Percentiles rank a stretch among this genome's conserved stretches.
phyloP scores from a whole-genome alignment of 2,329 filamentous ascomycete genomes.

The Aspergillus sojae region DNA sequence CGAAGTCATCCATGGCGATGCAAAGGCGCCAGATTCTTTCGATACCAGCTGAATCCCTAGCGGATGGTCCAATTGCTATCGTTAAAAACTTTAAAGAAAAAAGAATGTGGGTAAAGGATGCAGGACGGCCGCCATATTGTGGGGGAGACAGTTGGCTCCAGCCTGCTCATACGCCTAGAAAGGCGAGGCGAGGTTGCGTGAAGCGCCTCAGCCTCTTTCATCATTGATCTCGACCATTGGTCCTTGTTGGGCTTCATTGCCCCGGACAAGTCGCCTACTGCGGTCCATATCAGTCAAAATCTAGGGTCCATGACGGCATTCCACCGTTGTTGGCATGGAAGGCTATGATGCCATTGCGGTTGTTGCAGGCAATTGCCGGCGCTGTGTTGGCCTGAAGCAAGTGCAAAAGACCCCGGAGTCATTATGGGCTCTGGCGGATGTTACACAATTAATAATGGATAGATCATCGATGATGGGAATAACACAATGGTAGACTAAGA shows the following conservation, averaged over 20 bases:
- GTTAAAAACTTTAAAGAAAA: neutral
- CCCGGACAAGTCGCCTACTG: neutral
- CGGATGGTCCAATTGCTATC: neutral
- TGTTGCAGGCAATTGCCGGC: neutral
- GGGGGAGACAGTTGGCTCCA: slow-evolving; percentile 4
- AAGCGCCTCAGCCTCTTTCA: slow-evolving; percentile 1
- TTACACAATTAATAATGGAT: neutral
- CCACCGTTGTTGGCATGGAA: neutral
- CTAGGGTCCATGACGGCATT: neutral
- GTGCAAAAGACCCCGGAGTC: neutral
- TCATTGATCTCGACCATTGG: neutral
- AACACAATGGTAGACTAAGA: neutral
- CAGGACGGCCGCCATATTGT: slow-evolving; percentile 1
- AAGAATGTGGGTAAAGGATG: neutral
- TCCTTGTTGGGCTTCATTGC: neutral
- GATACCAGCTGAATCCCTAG: neutral
- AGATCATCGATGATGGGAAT: neutral
- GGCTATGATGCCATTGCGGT: neutral
- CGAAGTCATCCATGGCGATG: neutral
- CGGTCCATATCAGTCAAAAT: neutral
- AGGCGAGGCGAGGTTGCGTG: neutral
- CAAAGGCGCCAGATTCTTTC: slow-evolving; percentile 3
- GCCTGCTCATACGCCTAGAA: neutral
- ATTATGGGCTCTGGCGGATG: neutral
- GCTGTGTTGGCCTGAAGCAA: neutral